phyloP scores from a whole-genome alignment of 31 red algal species.

The Asparagopsis taxiformis region DNA sequence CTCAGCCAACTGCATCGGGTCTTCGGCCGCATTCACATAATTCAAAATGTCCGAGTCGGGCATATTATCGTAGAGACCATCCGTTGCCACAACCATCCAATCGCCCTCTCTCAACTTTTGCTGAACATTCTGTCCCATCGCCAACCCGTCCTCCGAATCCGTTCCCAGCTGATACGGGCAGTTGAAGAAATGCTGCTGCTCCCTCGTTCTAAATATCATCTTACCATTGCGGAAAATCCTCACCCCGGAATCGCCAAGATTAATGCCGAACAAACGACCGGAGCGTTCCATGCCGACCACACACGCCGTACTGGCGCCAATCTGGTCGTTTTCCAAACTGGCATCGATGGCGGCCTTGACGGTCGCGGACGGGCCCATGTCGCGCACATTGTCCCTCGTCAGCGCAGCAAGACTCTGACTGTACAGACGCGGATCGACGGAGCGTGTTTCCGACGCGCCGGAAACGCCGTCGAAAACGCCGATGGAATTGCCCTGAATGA shows the following conservation, averaged over 20 bases:
- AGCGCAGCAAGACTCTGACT: conserved; percentile 71
- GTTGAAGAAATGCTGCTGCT: conserved; percentile 98
- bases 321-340: conserved; percentile 48
- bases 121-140: conserved; percentile 86
- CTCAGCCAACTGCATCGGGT: conserved; percentile 50
- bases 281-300: conserved; percentile 81
- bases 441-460: conserved; percentile 73
- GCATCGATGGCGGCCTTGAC: conserved; percentile 71
- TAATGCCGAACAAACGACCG: conserved; percentile 74
- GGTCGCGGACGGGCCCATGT: conserved; percentile 41
- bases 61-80: conserved; percentile 95
- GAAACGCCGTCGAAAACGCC: conserved; percentile 99
- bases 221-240: conserved; percentile 55
- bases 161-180: conserved; percentile 95
- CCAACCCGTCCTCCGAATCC: conserved; percentile 63
- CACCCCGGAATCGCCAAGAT: conserved; percentile 92
- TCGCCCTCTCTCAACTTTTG: conserved; percentile 65
- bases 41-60: conserved; percentile 60
- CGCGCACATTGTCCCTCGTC: conserved; percentile 55
- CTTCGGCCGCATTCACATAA: conserved; percentile 4
- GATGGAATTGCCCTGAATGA: conserved; percentile 63
- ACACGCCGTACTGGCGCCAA: conserved; percentile 88
- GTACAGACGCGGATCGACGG: conserved; percentile 91
- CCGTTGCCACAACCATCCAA: conserved; percentile 75
- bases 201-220: conserved; percentile 66